These are phyloP conservation scores for Phytophthora citrophthora DNA, from an alignment of 352 stramenopile species.

Conservation along the genomic window DNA sequence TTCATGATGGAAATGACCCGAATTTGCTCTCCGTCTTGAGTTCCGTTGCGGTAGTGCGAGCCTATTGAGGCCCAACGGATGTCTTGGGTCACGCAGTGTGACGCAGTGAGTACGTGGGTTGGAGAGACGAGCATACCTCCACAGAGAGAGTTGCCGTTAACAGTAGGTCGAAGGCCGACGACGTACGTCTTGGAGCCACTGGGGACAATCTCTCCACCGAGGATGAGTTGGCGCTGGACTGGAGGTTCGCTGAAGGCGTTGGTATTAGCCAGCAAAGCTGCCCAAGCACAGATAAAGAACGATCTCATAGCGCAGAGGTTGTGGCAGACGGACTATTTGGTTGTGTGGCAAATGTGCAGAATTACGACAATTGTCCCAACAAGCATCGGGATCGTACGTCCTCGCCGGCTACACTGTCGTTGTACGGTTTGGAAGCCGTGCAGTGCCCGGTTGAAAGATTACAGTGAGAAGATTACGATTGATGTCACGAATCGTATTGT, in stretches of 20 bases:
- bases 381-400: too few relatives aligned
- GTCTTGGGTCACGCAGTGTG: slow-evolving; percentile 7
- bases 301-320: not conserved
- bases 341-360: too few relatives aligned
- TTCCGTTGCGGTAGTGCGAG: slow-evolving; percentile 23
- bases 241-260: not conserved
- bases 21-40: slow-evolving; percentile 22
- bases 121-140: slow-evolving; percentile 20
- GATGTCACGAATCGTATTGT: too few relatives aligned
- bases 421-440: too few relatives aligned
- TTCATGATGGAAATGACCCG: slow-evolving; percentile 18
- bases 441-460: too few relatives aligned
- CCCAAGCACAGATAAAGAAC: not conserved
- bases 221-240: slow-evolving; percentile 29
- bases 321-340: too few relatives aligned
- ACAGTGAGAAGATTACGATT: too few relatives aligned
- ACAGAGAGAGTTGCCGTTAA: slow-evolving; percentile 8
- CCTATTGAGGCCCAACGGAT: slow-evolving; percentile 18
- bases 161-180: slow-evolving; percentile 13
- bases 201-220: slow-evolving; percentile 45
- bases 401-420: too few relatives aligned
- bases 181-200: slow-evolving; percentile 43
- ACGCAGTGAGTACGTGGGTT: slow-evolving; percentile 23
- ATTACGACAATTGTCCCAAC: too few relatives aligned
- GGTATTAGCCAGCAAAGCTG: not conserved